A percentile compares a stretch with the other conserved stretches of the same genome.
phyloP scores from a whole-genome alignment of 345 rosid species.

The Pistacia vera region DNA sequence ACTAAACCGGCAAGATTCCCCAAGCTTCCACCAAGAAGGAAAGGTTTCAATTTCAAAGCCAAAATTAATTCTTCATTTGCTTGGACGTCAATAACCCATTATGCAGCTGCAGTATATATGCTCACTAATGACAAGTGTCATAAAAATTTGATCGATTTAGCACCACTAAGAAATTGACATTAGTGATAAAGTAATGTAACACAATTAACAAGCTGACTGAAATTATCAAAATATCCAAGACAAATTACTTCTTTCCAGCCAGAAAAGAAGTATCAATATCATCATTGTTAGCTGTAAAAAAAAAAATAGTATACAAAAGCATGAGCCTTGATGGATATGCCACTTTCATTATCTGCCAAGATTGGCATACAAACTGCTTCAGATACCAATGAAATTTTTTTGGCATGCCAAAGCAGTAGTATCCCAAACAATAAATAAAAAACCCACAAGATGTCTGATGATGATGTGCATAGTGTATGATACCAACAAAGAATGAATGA shows the following conservation, averaged over 20 bases:
- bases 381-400: no score
- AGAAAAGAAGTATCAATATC: not conserved
- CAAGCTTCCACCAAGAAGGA: not conserved
- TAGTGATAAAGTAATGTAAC: not conserved
- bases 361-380: not conserved
- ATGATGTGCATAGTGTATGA: not conserved
- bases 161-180: slow-evolving; percentile 7
- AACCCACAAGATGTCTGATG: not conserved
- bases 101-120: not conserved
- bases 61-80: not conserved
- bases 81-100: not conserved
- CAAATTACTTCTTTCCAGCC: not conserved
- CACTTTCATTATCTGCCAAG: not conserved
- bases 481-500: not conserved
- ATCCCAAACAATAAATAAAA: not conserved
- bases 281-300: not conserved
- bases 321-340: not conserved
- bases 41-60: not conserved
- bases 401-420: not conserved
- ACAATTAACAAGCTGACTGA: not conserved
- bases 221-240: not conserved
- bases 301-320: not conserved
- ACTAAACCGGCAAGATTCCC: not conserved
- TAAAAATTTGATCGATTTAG: not conserved
- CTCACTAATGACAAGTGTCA: not conserved